Evolutionary conservation across 2,329 filamentous ascomycete genomes (phyloP), one percentile per base, ranked within the genome.

Genomic region (Penicillium sp.): DNA sequence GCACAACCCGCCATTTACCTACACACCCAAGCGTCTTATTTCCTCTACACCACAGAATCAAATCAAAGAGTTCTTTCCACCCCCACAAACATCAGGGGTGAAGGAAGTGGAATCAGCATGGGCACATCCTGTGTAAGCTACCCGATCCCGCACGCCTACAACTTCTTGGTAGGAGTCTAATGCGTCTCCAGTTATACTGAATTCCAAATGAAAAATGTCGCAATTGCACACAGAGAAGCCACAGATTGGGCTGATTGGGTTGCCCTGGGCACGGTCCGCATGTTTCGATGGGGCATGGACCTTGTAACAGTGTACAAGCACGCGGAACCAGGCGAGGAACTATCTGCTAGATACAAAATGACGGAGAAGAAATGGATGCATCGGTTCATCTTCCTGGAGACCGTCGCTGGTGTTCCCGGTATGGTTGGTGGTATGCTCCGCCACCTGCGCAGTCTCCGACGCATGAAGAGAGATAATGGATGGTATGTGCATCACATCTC

Each of bases 341-440:
- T 56, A 50, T 60, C 29, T 0, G 84, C 80, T 77, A 87, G 72
- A 68, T 96, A 84, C 68, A 73, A 74, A 33, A 90, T 90, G 81
- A 95, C 86, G 0, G 93, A 96, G 72, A 80, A 87, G 5, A 95
- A 98, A 77, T 99, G 95, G 88, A 82, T 97, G 66, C 85, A 90
- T 48, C 85, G 93, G 7, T 93, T 96, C 70, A 84, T 99, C 65
- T 99, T 99, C 75, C 83, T 99, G 33, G 95, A 99, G 75, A 93
- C 89, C 48, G 91, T 99, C 39, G 95, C 95, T 13, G 95, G 92
- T 33, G 95, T 98, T 0, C 95, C 95, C 0, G 95, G 95, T 8
- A 98, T 98, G 91, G 93, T 98, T 0, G 95, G 89, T 0, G 95
- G 92, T 22, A 97, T 96, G 90, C 81, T 98, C 16, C 83, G 95